Evolutionary conservation across 768 basidiomycete species (phyloP), one percentile per base, ranked within the genome.

Genomic region (Fibroporia radiculosa): DNA sequence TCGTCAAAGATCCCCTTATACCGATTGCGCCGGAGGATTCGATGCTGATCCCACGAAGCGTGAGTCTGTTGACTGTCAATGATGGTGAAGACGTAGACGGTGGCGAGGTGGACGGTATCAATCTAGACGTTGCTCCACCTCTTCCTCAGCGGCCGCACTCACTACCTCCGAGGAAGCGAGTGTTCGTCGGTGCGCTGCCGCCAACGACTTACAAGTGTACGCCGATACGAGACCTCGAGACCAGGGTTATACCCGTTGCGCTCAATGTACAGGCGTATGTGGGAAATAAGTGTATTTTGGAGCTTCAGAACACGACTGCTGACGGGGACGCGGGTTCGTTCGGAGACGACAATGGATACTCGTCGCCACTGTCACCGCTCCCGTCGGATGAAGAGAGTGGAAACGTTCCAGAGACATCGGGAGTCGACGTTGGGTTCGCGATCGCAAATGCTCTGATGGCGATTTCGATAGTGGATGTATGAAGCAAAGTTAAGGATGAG

Each of bases 1-100:
- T 51, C 12, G 6, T 50, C 12, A 42, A 32, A 29, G 20, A 35
- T 18, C n/a, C n/a, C n/a, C n/a, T 35, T 19, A 8, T 12, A 35
- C 16, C 14, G 34, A 19, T n/a, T 35, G 29, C n/a, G 8, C 10
- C n/a, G 10, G 10, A 8, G 29, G 29, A 31, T n/a, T 31, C 29
- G 8, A 31, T 31, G 10, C 29, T 31, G n/a, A 8, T 8, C 29
- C 29, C n/a, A 31, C 29, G n/a, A n/a, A n/a, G n/a, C n/a, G n/a
- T n/a, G n/a, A n/a, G n/a, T n/a, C n/a, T n/a, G n/a, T n/a, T n/a
- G n/a, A n/a, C n/a, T n/a, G n/a, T n/a, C n/a, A n/a, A n/a, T n/a
- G n/a, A n/a, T n/a, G n/a, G n/a, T n/a, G n/a, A n/a, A 31, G 10
- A n/a, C 29, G 29, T 10, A 8, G 29, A n/a, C 29, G 10, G 8